These are phyloP conservation scores for Erythrophleum ivorense DNA, from an alignment of 331 rosid species.

Conservation along the genomic window DNA sequence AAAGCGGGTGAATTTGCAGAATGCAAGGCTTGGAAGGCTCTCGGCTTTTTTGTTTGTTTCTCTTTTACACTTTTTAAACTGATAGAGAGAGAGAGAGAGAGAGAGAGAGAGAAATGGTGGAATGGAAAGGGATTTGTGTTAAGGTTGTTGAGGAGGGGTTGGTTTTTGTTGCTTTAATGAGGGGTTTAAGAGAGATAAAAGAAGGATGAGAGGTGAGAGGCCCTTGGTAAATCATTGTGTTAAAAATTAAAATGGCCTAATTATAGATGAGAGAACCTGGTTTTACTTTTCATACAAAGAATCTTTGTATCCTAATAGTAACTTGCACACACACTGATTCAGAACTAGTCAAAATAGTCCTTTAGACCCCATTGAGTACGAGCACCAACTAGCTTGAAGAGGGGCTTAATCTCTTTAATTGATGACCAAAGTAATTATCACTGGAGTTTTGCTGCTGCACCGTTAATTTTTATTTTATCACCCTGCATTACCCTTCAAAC, in stretches of 20 bases:
- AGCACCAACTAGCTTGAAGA: not conserved
- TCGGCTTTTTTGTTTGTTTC: not conserved
- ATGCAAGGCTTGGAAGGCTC: not conserved
- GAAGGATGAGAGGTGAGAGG: constrained; percentile 20
- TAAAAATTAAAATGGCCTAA: constrained; percentile 4
- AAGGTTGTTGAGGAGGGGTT: constrained; percentile 34
- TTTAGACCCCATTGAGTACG: not conserved
- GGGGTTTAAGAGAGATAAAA: constrained; percentile 44
- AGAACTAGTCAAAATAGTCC: not conserved
- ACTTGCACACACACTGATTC: not conserved
- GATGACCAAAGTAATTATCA: not conserved
- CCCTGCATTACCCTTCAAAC: not conserved
- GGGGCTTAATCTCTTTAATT: not conserved
- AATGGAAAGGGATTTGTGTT: constrained; percentile 2
- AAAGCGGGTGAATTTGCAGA: constrained; percentile 33
- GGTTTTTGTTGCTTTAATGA: constrained; percentile 48
- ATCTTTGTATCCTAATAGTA: not conserved
- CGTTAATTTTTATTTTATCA: not conserved
- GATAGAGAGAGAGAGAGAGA: constrained; percentile 9
- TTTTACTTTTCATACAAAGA: not conserved
- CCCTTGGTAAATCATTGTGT: not conserved
- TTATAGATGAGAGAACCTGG: constrained; percentile 30
- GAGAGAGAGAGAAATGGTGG: constrained; percentile 1
- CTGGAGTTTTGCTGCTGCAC: not conserved
- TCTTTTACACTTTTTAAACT: not conserved